These are phyloP conservation scores for Stenogyne calaminthoides DNA, from an alignment of 305 asterid species.

Conservation along the genomic window DNA sequence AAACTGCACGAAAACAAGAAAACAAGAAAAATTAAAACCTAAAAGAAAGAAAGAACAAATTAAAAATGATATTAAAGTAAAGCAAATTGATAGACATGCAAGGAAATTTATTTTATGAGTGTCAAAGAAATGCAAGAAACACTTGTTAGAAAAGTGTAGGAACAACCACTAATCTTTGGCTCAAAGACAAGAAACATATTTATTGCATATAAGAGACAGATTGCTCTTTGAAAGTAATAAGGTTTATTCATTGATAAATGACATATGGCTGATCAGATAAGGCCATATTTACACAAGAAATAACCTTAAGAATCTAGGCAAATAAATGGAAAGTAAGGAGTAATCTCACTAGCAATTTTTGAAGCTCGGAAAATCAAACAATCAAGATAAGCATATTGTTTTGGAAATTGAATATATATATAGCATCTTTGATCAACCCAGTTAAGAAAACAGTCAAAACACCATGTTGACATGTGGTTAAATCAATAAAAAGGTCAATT, in stretches of 20 bases:
- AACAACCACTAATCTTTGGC: background rate
- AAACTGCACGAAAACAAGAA: slow-evolving; percentile 28
- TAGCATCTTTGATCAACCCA: slow-evolving; percentile 15
- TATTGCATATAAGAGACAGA: slow-evolving; percentile 21
- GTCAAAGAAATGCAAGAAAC: background rate
- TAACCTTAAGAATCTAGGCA: slow-evolving; percentile 19
- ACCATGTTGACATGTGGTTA: background rate
- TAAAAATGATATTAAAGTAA: background rate
- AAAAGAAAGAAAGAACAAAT: background rate
- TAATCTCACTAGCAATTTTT: slow-evolving; percentile 15
- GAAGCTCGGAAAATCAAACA: background rate
- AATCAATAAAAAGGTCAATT: slow-evolving; percentile 3
- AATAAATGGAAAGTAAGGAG: slow-evolving; percentile 22
- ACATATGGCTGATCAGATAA: slow-evolving; percentile 19
- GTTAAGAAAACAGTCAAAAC: background rate
- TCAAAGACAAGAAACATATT: slow-evolving; percentile 19
- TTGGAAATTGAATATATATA: slow-evolving; percentile 4
- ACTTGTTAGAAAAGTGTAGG: background rate
- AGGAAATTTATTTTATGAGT: background rate
- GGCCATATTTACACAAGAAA: slow-evolving; percentile 25
- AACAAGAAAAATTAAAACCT: slow-evolving; percentile 25
- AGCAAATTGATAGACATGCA: slow-evolving; percentile 7
- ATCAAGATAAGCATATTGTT: slow-evolving; percentile 25
- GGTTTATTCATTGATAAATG: slow-evolving; percentile 13
- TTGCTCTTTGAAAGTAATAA: slow-evolving; percentile 13